Conservation (phyloP, 2,329 filamentous ascomycete species). For the Paecilomyces variotii region DNA sequence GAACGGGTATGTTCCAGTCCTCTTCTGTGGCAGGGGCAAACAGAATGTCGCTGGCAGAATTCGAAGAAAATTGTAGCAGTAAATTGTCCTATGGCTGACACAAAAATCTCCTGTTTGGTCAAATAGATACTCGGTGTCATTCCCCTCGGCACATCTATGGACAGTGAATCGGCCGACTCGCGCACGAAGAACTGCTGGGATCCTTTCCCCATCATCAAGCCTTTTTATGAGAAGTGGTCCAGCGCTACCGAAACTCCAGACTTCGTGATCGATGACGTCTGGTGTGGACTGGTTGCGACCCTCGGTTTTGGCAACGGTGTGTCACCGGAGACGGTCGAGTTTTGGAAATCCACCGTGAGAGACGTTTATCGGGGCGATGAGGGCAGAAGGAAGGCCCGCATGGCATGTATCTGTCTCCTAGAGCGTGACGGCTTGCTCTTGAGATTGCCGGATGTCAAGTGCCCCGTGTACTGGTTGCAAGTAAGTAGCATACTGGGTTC, state of each 20-base stretch:
- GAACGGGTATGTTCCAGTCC: slow-evolving; percentile 24
- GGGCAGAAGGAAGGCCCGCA: slow-evolving; percentile 33
- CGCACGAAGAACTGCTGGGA: slow-evolving; percentile 40
- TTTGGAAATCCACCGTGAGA: slow-evolving; percentile 34
- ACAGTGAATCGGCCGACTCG: slow-evolving; percentile 36
- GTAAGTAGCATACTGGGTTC: slow-evolving; percentile 14
- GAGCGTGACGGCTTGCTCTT: slow-evolving; percentile 39
- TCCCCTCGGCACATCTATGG: slow-evolving; percentile 41
- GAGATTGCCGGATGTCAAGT: slow-evolving; percentile 36
- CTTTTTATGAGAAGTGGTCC: slow-evolving; percentile 29
- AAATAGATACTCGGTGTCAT: slow-evolving; percentile 40
- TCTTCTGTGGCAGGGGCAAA: background rate
- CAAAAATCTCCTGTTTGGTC: background rate
- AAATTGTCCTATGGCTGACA: background rate
- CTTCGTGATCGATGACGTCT: slow-evolving; percentile 31
- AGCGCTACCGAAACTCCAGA: slow-evolving; percentile 25
- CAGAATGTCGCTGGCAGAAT: background rate
- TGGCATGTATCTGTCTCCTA: slow-evolving; percentile 40
- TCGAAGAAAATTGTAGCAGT: background rate
- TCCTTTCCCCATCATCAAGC: slow-evolving; percentile 18
- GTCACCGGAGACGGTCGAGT: slow-evolving; percentile 23
- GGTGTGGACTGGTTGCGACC: slow-evolving; percentile 35
- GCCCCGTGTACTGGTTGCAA: slow-evolving; percentile 41
- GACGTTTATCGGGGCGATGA: slow-evolving; percentile 39
- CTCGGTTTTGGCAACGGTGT: slow-evolving; percentile 37